These are phyloP conservation scores for Begonia peltatifolia DNA, from an alignment of 306 rosid genomes.

Conservation along the genomic window DNA sequence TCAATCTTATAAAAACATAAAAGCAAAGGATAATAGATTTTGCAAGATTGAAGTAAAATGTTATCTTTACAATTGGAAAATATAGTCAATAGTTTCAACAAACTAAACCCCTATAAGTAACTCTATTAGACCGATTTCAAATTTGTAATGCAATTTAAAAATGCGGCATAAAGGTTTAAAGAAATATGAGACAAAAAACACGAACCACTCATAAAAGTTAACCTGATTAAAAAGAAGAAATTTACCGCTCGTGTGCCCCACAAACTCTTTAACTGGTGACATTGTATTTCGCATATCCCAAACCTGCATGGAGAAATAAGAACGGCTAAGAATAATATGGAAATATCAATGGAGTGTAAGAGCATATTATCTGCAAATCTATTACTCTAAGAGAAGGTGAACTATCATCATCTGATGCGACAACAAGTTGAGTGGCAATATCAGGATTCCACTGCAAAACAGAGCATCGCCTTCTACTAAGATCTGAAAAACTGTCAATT, in stretches of 20 bases:
- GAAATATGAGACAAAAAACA: too few relatives aligned
- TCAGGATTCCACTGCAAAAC: slow-evolving; percentile 99
- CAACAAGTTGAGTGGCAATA: slow-evolving; percentile 88
- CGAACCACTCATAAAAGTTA: too few relatives aligned
- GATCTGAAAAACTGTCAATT: slow-evolving; percentile 67
- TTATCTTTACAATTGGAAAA: too few relatives aligned
- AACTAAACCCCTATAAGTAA: too few relatives aligned
- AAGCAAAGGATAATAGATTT: too few relatives aligned
- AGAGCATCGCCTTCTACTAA: slow-evolving; percentile 82
- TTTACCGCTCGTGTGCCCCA: slow-evolving; percentile 85
- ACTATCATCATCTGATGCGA: slow-evolving; percentile 91
- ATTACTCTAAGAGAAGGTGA: slow-evolving; percentile 84
- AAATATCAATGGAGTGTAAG: background rate
- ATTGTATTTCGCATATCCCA: slow-evolving; percentile 97
- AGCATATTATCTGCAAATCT: slow-evolving; percentile 7
- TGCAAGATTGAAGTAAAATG: too few relatives aligned
- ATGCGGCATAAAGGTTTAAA: too few relatives aligned
- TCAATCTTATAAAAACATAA: too few relatives aligned
- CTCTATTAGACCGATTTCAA: too few relatives aligned
- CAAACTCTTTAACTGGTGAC: slow-evolving; percentile 82
- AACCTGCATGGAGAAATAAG: slow-evolving; percentile 44
- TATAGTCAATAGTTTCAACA: too few relatives aligned
- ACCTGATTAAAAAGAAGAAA: too few relatives aligned
- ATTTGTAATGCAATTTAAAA: too few relatives aligned
- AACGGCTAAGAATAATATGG: background rate